phyloP scores from a whole-genome alignment of 108 stramenopile genomes.

The Aureococcus anophagefferens region DNA sequence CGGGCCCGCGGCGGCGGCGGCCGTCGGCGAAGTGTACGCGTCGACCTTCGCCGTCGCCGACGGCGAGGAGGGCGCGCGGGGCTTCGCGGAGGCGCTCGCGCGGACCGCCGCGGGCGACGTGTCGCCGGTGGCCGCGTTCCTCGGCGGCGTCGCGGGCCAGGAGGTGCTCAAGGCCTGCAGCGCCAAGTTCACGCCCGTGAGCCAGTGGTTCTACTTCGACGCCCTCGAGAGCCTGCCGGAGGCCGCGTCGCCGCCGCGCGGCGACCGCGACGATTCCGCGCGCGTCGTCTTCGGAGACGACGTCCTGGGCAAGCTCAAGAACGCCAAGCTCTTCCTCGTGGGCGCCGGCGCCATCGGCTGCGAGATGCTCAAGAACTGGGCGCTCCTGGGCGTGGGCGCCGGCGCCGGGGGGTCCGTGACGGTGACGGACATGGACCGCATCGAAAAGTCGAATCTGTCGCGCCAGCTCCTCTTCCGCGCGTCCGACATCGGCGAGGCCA shows the following conservation, averaged over 20 bases:
- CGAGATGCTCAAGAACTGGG: constrained; percentile 99
- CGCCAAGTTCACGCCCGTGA: constrained; percentile 93
- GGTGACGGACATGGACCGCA: constrained; percentile 98
- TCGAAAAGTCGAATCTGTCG: constrained; percentile 89
- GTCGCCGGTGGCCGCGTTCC: constrained; percentile 84
- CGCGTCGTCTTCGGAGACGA: constrained; percentile 37
- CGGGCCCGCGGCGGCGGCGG: constrained; percentile 59
- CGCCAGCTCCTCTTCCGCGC: constrained; percentile 96
- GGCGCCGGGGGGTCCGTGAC: constrained; percentile 57
- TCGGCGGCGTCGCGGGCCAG: constrained; percentile 96
- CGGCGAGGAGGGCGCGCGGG: constrained; percentile 12
- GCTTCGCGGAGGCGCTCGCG: constrained; percentile 57
- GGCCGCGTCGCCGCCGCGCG: constrained; percentile 22
- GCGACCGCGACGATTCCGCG: constrained; percentile 36
- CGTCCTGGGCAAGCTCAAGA: constrained; percentile 16
- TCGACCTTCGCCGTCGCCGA: constrained; percentile 52
- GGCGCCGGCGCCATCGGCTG: constrained; percentile 99
- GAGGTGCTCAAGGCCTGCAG: constrained; percentile 97
- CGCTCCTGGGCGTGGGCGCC: constrained; percentile 91
- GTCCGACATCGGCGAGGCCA: constrained; percentile 82
- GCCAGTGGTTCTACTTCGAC: constrained; percentile 93
- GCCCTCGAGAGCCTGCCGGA: constrained; percentile 80
- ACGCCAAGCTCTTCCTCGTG: constrained; percentile 62
- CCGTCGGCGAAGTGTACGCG: constrained; percentile 50
- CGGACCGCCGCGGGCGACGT: constrained; percentile 68